phyloP scores from a whole-genome alignment of 139 green algal species.

The Tetraselmis chui region DNA sequence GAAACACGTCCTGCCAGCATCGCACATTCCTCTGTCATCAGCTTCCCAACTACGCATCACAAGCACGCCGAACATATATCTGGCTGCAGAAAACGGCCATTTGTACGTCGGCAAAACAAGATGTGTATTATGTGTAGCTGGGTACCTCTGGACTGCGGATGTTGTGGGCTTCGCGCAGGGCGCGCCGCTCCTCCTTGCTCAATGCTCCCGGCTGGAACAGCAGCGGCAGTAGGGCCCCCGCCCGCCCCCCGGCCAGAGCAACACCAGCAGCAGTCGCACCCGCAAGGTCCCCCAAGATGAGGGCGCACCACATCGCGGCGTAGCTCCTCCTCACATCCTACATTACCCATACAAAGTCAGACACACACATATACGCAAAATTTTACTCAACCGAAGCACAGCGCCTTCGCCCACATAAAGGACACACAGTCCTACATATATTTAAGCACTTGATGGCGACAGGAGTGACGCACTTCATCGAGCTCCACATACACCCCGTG shows the following conservation, averaged over 20 bases:
- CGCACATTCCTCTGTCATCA: no score
- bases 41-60: no score
- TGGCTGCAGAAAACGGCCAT: no score
- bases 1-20: not conserved
- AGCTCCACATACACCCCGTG: constrained; percentile 75
- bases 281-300: not conserved
- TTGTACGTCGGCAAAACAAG: no score
- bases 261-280: no score
- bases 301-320: not conserved
- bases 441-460: not conserved
- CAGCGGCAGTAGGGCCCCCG: not conserved
- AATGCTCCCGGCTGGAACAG: not conserved
- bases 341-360: no score
- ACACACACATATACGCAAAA: no score
- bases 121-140: no score
- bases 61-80: no score
- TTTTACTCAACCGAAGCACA: not conserved
- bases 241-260: not conserved
- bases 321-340: not conserved
- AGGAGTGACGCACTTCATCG: not conserved
- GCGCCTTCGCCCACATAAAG: not conserved
- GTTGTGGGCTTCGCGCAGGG: not conserved
- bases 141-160: not conserved
- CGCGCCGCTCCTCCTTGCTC: not conserved
- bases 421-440: not conserved